These are phyloP conservation scores for Choanephora cucurbitarum DNA, from an alignment of 371 early-diverging fungal species.

Conservation along the genomic window DNA sequence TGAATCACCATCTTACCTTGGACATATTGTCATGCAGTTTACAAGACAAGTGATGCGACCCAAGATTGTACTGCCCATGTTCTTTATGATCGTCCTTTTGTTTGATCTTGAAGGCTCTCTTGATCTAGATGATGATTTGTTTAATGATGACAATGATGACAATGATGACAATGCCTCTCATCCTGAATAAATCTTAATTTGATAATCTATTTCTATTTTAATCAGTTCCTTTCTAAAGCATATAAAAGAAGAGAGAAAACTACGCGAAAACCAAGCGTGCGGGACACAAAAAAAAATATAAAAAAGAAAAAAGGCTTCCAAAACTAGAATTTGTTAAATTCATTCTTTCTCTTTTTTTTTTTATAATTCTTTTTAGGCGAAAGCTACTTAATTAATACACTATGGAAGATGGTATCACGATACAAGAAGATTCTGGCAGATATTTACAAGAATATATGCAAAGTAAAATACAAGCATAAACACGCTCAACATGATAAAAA, in stretches of 20 bases:
- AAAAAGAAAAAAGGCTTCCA: too few species aligned
- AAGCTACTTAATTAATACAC: too few species aligned
- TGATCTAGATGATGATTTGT: constrained; percentile 40
- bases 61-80: constrained; percentile 37
- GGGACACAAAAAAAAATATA: too few species aligned
- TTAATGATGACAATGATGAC: constrained; percentile 4
- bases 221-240: too few species aligned
- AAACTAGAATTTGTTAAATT: too few species aligned
- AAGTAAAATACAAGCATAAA: constrained; percentile 36
- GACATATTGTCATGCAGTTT: constrained; percentile 41
- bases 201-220: too few species aligned
- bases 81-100: constrained; percentile 39
- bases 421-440: constrained; percentile 47
- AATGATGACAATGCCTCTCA: too few species aligned
- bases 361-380: too few species aligned
- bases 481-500: constrained; percentile 11
- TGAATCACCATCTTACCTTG: constrained; percentile 33
- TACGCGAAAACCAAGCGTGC: too few species aligned
- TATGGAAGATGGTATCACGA: constrained; percentile 11
- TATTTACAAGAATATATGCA: constrained; percentile 50
- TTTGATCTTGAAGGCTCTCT: constrained; percentile 49
- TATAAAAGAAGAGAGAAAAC: too few species aligned
- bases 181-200: too few species aligned
- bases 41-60: constrained; percentile 44
- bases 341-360: too few species aligned